Base-by-base conservation (phyloP, 169 alveolate genomes). In the Eimeria mitis region DNA sequence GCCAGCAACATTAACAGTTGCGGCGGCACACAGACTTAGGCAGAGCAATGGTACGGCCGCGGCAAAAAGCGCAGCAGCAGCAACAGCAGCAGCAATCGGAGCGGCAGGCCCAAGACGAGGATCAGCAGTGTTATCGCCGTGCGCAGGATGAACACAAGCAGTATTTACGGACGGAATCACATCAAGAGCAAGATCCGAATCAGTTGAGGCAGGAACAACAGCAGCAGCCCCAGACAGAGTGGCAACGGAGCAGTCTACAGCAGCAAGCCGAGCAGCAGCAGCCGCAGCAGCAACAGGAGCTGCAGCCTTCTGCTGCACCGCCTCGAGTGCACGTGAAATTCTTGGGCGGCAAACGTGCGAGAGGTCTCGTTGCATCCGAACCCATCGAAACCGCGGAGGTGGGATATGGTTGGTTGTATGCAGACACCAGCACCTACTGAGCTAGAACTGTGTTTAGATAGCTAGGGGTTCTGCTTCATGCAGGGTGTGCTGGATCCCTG, bases 301-400 rank as follows among this genome's bases (percentile, higher is more conserved):
- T 19, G 89, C 76, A 40, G n/a, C 83, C 54, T 37, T 73, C 47
- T 21, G 40, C 8, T 28, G 89, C 6, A 79, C 25, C n/a, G 11
- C 71, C 81, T 2, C 49, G 61, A 21, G 92, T 65, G 31, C 61
- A 56, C 8, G 83, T 87, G 23, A 44, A 87, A 42, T 87, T 25
- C 61, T 44, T 87, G n/a, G 92, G 92, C 9, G 68, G 81, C 31
- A 87, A 87, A 25, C 25, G 79, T 28, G 63, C 42, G 4, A 59
- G 79, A 34, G 92, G 81, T 11, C 78, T 87, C n/a, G 92, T 87
- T 49, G 92, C 92, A 6, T 40, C 92, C 25, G 63, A 87, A 28
- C n/a, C 59, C 11, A 87, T 87, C 11, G 81, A 56, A 44, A n/a
- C 78, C 1, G 47, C 81, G 4, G 92, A 87, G 81, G 81, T 63